Evolutionary conservation across 2,329 filamentous ascomycete genomes (phyloP).

Genomic region (Lachnellula arida): DNA sequence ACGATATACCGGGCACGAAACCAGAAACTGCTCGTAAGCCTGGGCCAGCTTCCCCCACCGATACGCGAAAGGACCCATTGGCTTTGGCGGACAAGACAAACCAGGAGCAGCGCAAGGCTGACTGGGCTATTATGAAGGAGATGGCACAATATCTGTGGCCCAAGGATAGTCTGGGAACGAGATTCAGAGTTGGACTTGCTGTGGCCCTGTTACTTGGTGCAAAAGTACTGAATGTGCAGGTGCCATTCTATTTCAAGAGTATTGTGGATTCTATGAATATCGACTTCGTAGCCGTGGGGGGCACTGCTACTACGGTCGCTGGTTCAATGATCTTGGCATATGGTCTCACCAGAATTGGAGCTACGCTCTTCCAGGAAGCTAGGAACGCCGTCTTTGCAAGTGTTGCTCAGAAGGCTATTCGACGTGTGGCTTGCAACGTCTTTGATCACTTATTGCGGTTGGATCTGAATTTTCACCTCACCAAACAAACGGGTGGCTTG

Average conservation of each 20-base stretch:
- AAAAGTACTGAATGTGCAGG: constrained; percentile 95
- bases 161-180: constrained; percentile 77
- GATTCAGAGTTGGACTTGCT: constrained; percentile 80
- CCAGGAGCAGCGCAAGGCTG: constrained; percentile 89
- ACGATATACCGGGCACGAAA: constrained; percentile 19
- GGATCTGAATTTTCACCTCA: constrained; percentile 89
- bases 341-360: constrained; percentile 80
- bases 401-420: constrained; percentile 94
- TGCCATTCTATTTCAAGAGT: constrained; percentile 98
- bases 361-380: constrained; percentile 86
- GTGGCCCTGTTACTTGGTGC: constrained; percentile 78
- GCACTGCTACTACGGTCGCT: constrained; percentile 82
- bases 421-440: constrained; percentile 84
- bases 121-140: constrained; percentile 98
- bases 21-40: constrained; percentile 23
- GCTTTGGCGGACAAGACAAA: constrained; percentile 63
- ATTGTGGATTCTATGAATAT: constrained; percentile 98
- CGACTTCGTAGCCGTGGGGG: constrained; percentile 80
- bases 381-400: constrained; percentile 96
- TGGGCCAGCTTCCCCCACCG: constrained; percentile 11
- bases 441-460: constrained; percentile 85
- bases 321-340: constrained; percentile 93
- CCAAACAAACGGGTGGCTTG: constrained; percentile 89
- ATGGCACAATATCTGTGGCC: constrained; percentile 97
- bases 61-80: constrained; percentile 47